Base-by-base conservation (phyloP, 2,329 filamentous ascomycete species). In the Drechmeria coniospora region DNA sequence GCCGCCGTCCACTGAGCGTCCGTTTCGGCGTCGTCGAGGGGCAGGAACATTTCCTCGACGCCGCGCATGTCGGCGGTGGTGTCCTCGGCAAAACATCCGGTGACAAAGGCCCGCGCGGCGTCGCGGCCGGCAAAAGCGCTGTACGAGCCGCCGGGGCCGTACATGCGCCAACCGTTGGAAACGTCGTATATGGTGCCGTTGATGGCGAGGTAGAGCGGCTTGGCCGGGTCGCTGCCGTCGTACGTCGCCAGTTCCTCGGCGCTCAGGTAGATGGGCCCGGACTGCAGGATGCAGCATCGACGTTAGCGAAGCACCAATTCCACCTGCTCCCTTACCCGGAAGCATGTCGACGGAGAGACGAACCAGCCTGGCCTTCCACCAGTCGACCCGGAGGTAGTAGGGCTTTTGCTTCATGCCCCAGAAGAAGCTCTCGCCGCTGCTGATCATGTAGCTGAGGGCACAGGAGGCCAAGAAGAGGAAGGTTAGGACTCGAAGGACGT, bases 151-250 rank as follows among this genome's bases (percentile, higher is more conserved):
- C 83, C 84, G 0, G 86, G 77, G 1, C 81, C 81, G 59, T 90
- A 90, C 54, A 79, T 60, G 51, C 66, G 53, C 41, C 69, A 63
- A 29, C 74, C 74, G 17, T 65, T 56, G n/a, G 70, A 69, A 22
- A 92, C 82, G 53, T 92, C 82, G 64, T 79, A 90, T 55, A 92
- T 80, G 32, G 73, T 80, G 45, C 79, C 77, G 59, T 90, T 87
- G 44, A 98, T 74, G 36, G 84, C 83, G 31, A 98, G 68, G 59
- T 93, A 92, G 50, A 95, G 72, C 6, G 90, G 90, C 33, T 78
- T 73, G 6, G 56, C 51, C 8, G 74, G 60, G 53, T 93, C 74
- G 32, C 59, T 66, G 56, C 90, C 92, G 56, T 92, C 76, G 63
- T 79, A 92, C 27, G 59, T 50, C 25, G 67, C 51, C 26, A 98